A percentile compares a stretch with the other conserved stretches of the same genome.
phyloP scores from a whole-genome alignment of 2,329 filamentous ascomycete species.

The Aspergillus eucalypticola region DNA sequence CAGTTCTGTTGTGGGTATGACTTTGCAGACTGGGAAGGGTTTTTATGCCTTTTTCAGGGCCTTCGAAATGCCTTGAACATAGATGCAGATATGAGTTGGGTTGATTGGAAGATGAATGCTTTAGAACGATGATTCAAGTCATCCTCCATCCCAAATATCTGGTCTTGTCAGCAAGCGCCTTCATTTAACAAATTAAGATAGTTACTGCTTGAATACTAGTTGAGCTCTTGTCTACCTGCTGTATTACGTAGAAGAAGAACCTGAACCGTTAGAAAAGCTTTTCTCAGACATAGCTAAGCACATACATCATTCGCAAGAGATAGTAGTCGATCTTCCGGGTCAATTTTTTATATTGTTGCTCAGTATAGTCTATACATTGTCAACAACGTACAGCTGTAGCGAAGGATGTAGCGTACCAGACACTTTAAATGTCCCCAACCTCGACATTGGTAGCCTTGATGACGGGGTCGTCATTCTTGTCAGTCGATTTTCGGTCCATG shows the following conservation, averaged over 20 bases:
- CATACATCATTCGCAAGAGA: background rate
- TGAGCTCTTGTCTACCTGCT: background rate
- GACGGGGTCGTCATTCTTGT: background rate
- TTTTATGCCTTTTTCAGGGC: no score
- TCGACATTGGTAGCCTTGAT: no score
- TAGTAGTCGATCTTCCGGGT: background rate
- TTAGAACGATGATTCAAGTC: background rate
- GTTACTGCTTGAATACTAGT: background rate
- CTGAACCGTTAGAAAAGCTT: background rate
- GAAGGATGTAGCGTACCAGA: no score
- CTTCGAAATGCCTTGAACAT: no score
- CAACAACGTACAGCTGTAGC: no score
- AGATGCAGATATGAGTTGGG: no score
- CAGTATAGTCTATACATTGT: background rate
- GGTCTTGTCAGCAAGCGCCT: background rate
- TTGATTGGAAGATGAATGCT: no score
- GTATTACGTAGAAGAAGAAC: slow-evolving; percentile 1
- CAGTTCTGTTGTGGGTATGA: no score
- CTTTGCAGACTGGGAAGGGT: no score
- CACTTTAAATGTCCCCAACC: no score
- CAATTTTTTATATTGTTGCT: background rate
- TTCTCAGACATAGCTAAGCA: background rate
- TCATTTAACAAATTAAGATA: background rate
- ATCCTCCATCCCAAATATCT: background rate
- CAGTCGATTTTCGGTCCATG: background rate